Conservation (phyloP, 2,329 filamentous ascomycete species). For the Fusarium fujikuroi region DNA sequence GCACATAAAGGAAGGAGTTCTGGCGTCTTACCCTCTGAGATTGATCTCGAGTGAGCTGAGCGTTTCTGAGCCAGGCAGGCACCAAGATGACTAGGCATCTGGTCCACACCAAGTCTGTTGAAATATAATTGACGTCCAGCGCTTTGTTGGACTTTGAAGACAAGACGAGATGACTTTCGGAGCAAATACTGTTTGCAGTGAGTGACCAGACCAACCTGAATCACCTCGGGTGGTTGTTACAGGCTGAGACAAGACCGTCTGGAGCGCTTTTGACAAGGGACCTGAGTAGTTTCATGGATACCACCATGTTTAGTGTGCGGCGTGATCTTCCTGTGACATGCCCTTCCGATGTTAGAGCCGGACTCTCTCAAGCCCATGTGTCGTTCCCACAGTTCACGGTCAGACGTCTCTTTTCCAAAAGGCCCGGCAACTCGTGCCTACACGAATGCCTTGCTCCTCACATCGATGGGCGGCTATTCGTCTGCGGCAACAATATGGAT, state of each 20-base stretch:
- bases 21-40: constrained; percentile 12
- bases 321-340: not conserved
- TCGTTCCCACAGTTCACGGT: not conserved
- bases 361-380: not conserved
- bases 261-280: not conserved
- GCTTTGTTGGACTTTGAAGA: constrained; percentile 22
- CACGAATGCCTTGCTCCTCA: constrained; percentile 5
- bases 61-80: constrained; percentile 14
- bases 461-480: not conserved
- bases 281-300: not conserved
- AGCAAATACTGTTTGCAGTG: not conserved
- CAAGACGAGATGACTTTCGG: not conserved
- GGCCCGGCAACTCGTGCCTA: constrained; percentile 10
- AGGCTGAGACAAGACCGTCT: not conserved
- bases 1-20: constrained; percentile 33
- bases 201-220: not conserved
- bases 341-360: not conserved
- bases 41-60: constrained; percentile 9
- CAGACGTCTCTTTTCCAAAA: constrained; percentile 6
- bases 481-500: not conserved
- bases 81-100: constrained; percentile 28
- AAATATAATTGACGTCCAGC: constrained; percentile 21
- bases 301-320: constrained; percentile 12
- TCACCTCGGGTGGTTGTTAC: not conserved
- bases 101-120: constrained; percentile 17